phyloP scores from a whole-genome alignment of 208 protist genomes.

The Porcisia deanei region DNA sequence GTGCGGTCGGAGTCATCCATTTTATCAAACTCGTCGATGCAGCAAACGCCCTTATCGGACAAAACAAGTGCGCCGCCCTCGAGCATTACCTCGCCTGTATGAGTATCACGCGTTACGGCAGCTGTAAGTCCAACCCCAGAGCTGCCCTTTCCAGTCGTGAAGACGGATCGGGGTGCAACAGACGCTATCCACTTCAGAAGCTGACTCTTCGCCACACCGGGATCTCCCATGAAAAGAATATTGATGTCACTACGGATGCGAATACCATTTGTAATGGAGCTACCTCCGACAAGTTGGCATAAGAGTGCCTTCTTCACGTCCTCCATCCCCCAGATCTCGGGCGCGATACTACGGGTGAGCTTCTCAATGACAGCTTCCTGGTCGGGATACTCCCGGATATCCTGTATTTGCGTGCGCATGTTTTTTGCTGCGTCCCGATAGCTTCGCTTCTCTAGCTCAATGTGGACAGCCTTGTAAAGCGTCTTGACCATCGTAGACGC shows the following conservation, averaged over 20 bases:
- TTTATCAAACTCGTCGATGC: conserved; percentile 99
- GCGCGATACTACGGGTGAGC: conserved; percentile 94
- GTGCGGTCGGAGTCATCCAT: conserved; percentile 98
- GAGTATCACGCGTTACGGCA: conserved; percentile 95
- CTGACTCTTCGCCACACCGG: conserved; percentile 99
- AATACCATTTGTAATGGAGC: conserved; percentile 96
- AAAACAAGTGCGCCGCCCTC: conserved; percentile 98
- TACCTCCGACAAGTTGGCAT: conserved; percentile 98
- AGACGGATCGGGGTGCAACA: conserved; percentile 97
- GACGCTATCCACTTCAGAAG: conserved; percentile 98
- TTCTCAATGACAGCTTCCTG: conserved; percentile 95
- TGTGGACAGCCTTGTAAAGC: conserved; percentile 68
- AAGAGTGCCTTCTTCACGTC: conserved; percentile 99
- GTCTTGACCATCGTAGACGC: conserved; percentile 90
- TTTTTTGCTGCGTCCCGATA: conserved; percentile 84
- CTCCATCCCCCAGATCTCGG: conserved; percentile 98
- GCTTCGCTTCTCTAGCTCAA: conserved; percentile 85
- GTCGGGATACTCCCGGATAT: conserved; percentile 77
- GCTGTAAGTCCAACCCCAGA: conserved; percentile 99
- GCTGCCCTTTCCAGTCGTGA: conserved; percentile 98
- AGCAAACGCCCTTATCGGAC: conserved; percentile 98
- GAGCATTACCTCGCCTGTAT: conserved; percentile 95
- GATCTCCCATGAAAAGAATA: conserved; percentile 99
- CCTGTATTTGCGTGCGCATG: conserved; percentile 63
- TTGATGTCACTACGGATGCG: conserved; percentile 98